Evolutionary conservation across 192 early-diverging fungal genomes (phyloP).

Genomic region (Umbelopsis ramanniana): DNA sequence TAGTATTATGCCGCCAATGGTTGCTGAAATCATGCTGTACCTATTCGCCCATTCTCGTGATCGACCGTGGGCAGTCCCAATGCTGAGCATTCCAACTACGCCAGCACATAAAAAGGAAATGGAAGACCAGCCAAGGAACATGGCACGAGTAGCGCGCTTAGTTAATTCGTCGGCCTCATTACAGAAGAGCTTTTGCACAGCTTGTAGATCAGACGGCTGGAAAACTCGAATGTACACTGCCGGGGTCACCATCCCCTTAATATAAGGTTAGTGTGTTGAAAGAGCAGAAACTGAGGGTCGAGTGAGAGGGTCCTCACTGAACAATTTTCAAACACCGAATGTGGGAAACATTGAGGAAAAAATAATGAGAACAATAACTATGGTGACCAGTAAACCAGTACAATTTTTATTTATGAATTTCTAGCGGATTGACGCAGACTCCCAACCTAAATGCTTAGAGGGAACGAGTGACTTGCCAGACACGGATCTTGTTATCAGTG

Average conservation of each 20-base stretch:
- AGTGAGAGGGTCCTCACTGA: neutral
- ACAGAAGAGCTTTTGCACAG: neutral
- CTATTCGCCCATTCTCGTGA: conserved; percentile 1
- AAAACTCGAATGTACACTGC: conserved; percentile 8
- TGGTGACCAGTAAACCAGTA: neutral
- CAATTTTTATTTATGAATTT: neutral
- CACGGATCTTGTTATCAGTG: conserved; percentile 88
- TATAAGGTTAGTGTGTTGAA: neutral
- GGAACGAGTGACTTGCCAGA: conserved; percentile 76
- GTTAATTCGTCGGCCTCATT: neutral
- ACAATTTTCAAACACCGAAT: neutral
- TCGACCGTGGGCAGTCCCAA: conserved; percentile 1
- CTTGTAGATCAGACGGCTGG: conserved; percentile 3
- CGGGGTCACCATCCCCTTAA: neutral
- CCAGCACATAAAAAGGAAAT: conserved; percentile 10
- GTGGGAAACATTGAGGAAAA: neutral
- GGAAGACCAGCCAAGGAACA: conserved; percentile 5
- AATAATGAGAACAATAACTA: neutral
- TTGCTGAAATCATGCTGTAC: conserved; percentile 6
- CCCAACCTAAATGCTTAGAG: conserved; percentile 20
- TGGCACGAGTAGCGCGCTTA: neutral
- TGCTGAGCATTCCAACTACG: conserved; percentile 15
- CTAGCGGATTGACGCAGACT: conserved; percentile 21
- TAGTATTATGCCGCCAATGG: conserved; percentile 15
- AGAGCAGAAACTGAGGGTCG: neutral